These are phyloP conservation scores for Ganoderma sinense DNA, from an alignment of 1,284 basidiomycete genomes.

Conservation along the genomic window DNA sequence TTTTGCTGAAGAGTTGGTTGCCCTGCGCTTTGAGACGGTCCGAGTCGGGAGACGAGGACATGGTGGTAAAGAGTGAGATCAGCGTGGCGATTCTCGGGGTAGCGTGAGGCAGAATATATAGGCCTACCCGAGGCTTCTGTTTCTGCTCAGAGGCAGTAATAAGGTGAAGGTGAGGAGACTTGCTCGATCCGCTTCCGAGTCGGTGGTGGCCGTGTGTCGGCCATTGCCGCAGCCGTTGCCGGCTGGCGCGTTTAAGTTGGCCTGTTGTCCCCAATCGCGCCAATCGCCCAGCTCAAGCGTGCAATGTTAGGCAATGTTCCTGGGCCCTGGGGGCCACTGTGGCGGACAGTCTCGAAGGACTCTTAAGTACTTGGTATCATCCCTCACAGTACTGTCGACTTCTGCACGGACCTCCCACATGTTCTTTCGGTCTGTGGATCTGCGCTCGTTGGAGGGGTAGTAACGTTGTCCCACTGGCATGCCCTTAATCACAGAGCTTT, in stretches of 20 bases:
- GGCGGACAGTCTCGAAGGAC: too few species aligned
- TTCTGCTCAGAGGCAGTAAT: not conserved
- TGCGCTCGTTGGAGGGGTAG: not conserved
- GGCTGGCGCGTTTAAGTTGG: too few species aligned
- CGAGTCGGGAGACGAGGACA: conserved; percentile 11
- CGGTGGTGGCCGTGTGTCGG: not conserved
- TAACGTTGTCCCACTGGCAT: too few species aligned
- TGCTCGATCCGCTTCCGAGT: not conserved
- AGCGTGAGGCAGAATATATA: not conserved
- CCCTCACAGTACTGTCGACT: too few species aligned
- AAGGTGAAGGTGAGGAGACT: not conserved
- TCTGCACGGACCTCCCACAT: not conserved
- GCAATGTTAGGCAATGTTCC: too few species aligned
- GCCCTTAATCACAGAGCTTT: not conserved
- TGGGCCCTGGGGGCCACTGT: too few species aligned
- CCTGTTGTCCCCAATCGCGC: too few species aligned
- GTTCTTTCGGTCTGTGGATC: not conserved
- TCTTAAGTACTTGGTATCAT: too few species aligned
- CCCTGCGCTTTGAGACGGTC: conserved; percentile 45
- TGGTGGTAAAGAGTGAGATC: not conserved
- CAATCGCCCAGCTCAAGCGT: too few species aligned
- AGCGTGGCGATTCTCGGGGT: not conserved
- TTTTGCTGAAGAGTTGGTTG: conserved; percentile 43
- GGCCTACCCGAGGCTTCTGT: not conserved
- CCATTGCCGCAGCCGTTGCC: not conserved